phyloP scores from a whole-genome alignment of 176 grass and related monocot species.

The Paspalum vaginatum region DNA sequence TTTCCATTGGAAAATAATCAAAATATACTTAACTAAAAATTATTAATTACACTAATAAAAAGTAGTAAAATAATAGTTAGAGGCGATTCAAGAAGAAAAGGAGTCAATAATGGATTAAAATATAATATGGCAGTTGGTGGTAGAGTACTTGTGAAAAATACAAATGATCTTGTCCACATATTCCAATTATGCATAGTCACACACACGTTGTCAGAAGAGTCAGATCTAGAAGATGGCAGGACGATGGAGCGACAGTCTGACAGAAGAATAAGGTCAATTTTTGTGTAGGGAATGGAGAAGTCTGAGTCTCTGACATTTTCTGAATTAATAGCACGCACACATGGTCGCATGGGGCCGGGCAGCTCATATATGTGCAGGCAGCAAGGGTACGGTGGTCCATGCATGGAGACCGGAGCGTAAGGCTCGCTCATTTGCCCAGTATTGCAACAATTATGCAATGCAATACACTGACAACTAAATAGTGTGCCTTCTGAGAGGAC shows the following conservation, averaged over 20 bases:
- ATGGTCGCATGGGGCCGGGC: constrained; percentile 16
- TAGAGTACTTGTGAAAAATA: not conserved
- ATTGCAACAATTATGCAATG: not conserved
- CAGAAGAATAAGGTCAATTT: constrained; percentile 28
- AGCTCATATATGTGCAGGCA: constrained; percentile 30
- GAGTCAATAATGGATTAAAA: not conserved
- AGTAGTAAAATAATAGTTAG: not conserved
- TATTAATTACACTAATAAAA: not conserved
- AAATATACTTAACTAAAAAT: not conserved
- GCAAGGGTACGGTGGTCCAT: constrained; percentile 30
- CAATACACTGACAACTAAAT: not conserved
- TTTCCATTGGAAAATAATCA: not conserved
- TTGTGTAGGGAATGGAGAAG: constrained; percentile 3
- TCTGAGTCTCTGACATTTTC: not conserved
- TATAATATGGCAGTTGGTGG: not conserved
- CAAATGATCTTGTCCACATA: not conserved
- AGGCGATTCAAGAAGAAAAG: not conserved
- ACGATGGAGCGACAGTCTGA: not conserved
- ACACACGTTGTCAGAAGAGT: constrained; percentile 24
- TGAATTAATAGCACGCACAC: not conserved
- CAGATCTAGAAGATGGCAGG: constrained; percentile 35
- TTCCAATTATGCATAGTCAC: not conserved
- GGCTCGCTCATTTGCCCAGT: not conserved
- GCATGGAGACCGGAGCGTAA: not conserved
- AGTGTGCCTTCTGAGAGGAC: not conserved